A percentile compares a stretch with the other conserved stretches of the same genome.
Conservation (phyloP, 108 stramenopile genomes). For the Chaetoceros tenuissimus region DNA sequence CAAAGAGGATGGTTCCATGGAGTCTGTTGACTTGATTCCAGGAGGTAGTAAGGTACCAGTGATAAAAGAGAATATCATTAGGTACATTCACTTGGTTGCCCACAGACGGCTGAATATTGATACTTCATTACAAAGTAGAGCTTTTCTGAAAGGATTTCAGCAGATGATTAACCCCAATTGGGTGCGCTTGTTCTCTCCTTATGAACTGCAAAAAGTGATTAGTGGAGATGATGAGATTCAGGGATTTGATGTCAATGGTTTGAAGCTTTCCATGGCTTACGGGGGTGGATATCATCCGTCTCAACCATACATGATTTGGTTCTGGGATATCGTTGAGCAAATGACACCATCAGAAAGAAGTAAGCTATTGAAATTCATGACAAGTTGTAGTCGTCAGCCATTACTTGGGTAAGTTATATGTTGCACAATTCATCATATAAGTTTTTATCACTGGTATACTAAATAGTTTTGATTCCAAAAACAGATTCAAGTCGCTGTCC, state of each 20-base stretch:
- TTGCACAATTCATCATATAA: too few relatives aligned
- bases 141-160: slow-evolving; percentile 92
- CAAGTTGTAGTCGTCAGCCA: slow-evolving; percentile 91
- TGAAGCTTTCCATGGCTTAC: slow-evolving; percentile 73
- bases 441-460: too few relatives aligned
- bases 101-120: slow-evolving; percentile 88
- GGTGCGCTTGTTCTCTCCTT: slow-evolving; percentile 89
- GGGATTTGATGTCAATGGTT: slow-evolving; percentile 81
- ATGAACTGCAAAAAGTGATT: slow-evolving; percentile 94
- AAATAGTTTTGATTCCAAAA: too few relatives aligned
- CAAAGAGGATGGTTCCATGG: background rate
- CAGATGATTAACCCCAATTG: slow-evolving; percentile 90
- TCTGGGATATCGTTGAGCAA: slow-evolving; percentile 75
- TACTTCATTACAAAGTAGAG: slow-evolving; percentile 67
- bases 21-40: slow-evolving; percentile 64
- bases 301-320: slow-evolving; percentile 85
- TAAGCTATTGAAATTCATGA: slow-evolving; percentile 91
- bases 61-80: slow-evolving; percentile 83
- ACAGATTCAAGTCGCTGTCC: slow-evolving; percentile 66
- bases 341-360: slow-evolving; percentile 83
- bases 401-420: slow-evolving; percentile 95
- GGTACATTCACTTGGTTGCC: slow-evolving; percentile 88
- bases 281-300: slow-evolving; percentile 91
- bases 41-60: slow-evolving; percentile 73
- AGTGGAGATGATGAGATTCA: slow-evolving; percentile 88